Conservation (phyloP, 768 basidiomycete genomes). For the Collybiopsis confluens region DNA sequence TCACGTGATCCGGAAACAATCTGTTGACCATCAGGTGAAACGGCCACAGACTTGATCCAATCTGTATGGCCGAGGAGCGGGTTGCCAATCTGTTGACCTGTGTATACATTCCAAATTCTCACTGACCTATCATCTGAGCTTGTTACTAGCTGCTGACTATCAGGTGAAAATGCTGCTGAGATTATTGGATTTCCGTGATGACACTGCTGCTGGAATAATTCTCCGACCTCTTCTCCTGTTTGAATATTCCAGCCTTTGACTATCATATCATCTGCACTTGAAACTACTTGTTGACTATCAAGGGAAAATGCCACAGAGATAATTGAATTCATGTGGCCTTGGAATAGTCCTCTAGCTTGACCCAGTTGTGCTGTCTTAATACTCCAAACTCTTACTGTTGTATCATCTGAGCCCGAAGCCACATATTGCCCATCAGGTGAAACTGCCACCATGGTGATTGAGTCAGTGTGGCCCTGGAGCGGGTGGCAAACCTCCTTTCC, state of each 20-base stretch:
- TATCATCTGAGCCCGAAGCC: slow-evolving; percentile 19
- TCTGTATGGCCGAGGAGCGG: slow-evolving; percentile 10
- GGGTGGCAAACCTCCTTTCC: slow-evolving; percentile 6
- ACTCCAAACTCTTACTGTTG: slow-evolving; percentile 23
- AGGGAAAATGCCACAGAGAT: slow-evolving; percentile 42
- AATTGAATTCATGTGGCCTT: not conserved
- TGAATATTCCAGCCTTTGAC: slow-evolving; percentile 43
- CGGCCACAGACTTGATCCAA: slow-evolving; percentile 17
- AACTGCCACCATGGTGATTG: slow-evolving; percentile 14
- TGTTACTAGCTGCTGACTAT: slow-evolving; percentile 17
- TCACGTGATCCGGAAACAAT: slow-evolving; percentile 33
- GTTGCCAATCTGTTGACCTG: not conserved
- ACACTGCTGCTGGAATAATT: not conserved
- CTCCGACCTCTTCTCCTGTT: not conserved
- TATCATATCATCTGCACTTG: slow-evolving; percentile 48
- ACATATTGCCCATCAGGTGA: slow-evolving; percentile 20
- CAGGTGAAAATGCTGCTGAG: slow-evolving; percentile 1
- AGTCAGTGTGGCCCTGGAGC: slow-evolving; percentile 14
- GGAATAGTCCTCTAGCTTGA: not conserved
- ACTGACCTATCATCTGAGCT: not conserved
- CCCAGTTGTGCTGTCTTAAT: slow-evolving; percentile 6
- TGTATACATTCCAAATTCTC: not conserved
- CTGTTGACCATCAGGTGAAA: slow-evolving; percentile 36
- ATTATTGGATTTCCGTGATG: not conserved
- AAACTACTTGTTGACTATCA: slow-evolving; percentile 43